Conservation (phyloP, 2,329 filamentous ascomycete genomes). For the Neonectria ditissima region DNA sequence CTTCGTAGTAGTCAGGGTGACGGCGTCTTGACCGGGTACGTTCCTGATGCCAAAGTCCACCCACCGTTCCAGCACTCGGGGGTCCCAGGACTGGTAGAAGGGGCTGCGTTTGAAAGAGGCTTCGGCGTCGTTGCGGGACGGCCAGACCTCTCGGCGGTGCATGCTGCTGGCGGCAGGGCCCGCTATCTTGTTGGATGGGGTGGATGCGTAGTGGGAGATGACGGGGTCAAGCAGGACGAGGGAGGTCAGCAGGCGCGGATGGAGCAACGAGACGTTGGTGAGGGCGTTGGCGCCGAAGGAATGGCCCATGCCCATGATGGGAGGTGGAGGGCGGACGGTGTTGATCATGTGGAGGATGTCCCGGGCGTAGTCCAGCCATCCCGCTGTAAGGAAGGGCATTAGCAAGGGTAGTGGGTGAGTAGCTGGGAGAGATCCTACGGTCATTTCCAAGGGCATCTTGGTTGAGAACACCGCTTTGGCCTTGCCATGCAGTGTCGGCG, state of each 20-base stretch:
- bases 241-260: constrained; percentile 82
- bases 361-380: constrained; percentile 86
- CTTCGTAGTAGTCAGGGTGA: constrained; percentile 84
- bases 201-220: constrained; percentile 64
- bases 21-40: constrained; percentile 59
- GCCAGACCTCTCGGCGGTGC: constrained; percentile 83
- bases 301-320: constrained; percentile 87
- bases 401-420: neutral
- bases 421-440: constrained; percentile 64
- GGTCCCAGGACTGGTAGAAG: constrained; percentile 88
- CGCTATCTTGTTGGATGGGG: constrained; percentile 50
- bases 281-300: constrained; percentile 87
- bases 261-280: constrained; percentile 76
- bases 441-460: constrained; percentile 83
- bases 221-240: constrained; percentile 89
- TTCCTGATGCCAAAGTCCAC: constrained; percentile 80
- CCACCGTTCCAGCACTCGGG: constrained; percentile 74
- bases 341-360: constrained; percentile 91
- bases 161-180: constrained; percentile 72
- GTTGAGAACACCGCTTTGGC: constrained; percentile 82
- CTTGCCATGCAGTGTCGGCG: constrained; percentile 88
- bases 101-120: constrained; percentile 70
- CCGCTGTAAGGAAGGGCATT: constrained; percentile 45
- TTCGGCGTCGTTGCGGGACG: constrained; percentile 76
- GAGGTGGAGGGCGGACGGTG: constrained; percentile 81